Evolutionary conservation across 2,329 filamentous ascomycete genomes (phyloP).

Genomic region (Monilinia fructicola): DNA sequence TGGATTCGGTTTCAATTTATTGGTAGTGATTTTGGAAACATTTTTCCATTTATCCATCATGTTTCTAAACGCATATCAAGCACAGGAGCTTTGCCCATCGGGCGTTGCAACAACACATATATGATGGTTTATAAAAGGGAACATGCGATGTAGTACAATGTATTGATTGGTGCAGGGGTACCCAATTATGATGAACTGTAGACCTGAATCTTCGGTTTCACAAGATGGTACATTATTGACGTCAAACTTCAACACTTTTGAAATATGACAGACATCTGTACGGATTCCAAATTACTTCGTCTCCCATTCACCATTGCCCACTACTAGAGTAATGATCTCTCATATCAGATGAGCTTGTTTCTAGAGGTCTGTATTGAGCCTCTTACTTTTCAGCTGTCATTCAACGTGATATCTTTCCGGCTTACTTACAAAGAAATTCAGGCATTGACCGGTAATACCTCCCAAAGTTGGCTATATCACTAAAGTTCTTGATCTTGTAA

Average conservation of each 20-base stretch:
- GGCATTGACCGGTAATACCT: not conserved
- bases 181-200: not conserved
- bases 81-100: not conserved
- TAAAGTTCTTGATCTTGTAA: not conserved
- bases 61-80: not conserved
- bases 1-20: not conserved
- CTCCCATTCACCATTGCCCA: not conserved
- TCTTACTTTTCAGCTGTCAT: not conserved
- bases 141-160: not conserved
- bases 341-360: not conserved
- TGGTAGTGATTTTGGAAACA: not conserved
- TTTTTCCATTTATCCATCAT: not conserved
- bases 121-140: not conserved
- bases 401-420: not conserved
- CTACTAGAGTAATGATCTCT: not conserved
- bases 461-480: not conserved
- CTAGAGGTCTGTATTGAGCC: not conserved
- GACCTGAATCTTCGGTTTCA: not conserved
- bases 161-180: not conserved
- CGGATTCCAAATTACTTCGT: not conserved
- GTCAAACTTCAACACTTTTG: not conserved
- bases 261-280: slow-evolving; percentile 8
- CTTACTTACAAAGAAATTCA: not conserved
- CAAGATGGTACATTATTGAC: not conserved
- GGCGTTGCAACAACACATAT: not conserved